These are phyloP conservation scores for Talaromyces funiculosus DNA, from an alignment of 2,329 filamentous ascomycete species.

Conservation along the genomic window DNA sequence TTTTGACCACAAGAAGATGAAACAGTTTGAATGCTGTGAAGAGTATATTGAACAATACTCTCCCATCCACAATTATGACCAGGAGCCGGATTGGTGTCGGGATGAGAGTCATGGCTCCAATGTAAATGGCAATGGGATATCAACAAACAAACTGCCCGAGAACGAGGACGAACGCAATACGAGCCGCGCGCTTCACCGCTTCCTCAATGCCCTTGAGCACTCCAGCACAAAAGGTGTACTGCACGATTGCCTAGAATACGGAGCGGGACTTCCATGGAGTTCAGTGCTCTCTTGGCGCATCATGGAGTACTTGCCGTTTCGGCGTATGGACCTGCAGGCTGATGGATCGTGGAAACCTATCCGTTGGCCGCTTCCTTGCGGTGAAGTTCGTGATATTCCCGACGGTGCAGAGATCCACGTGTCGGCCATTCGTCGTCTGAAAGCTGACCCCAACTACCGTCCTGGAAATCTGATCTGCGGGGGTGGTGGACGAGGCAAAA, in stretches of 20 bases:
- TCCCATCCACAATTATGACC: constrained; percentile 23
- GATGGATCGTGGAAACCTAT: constrained; percentile 77
- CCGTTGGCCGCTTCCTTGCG: constrained; percentile 70
- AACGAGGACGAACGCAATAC: constrained; percentile 20
- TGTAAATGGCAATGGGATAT: constrained; percentile 8
- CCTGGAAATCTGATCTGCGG: constrained; percentile 77
- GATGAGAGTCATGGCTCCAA: constrained; percentile 8
- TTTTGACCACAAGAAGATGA: constrained; percentile 65
- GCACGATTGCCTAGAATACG: constrained; percentile 66
- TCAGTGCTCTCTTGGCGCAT: constrained; percentile 66
- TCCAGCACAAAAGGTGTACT: constrained; percentile 52
- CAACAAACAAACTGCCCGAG: constrained; percentile 9
- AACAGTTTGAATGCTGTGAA: constrained; percentile 59
- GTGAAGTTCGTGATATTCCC: constrained; percentile 72
- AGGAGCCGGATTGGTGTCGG: constrained; percentile 13
- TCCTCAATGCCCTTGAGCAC: constrained; percentile 54
- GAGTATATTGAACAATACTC: constrained; percentile 34
- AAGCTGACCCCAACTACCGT: constrained; percentile 57
- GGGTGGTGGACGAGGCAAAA: constrained; percentile 66
- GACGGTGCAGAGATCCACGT: constrained; percentile 64
- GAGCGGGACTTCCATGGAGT: constrained; percentile 50
- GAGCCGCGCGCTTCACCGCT: constrained; percentile 35
- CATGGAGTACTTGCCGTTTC: constrained; percentile 78
- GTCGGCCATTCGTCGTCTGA: constrained; percentile 68
- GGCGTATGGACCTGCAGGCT: constrained; percentile 67